Evolutionary conservation across 2,329 filamentous ascomycete genomes (phyloP).

Genomic region (Aspergillus sergii): DNA sequence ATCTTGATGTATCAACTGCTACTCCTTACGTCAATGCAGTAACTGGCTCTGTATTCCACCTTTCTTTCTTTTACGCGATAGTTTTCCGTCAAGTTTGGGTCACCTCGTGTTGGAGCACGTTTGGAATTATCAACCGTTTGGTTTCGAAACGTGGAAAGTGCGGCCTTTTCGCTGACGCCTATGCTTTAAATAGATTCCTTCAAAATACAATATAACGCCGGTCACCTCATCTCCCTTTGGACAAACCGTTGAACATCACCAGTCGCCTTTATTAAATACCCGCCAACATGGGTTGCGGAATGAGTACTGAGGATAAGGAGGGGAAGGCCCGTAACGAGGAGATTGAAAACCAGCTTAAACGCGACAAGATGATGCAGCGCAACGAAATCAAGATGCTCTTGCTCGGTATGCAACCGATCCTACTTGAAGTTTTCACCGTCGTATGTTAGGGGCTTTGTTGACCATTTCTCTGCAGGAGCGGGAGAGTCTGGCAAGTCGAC

Average conservation of each 20-base stretch:
- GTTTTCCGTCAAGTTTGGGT: conserved; percentile 1
- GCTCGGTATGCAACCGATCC: conserved; percentile 68
- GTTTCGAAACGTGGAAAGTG: conserved; percentile 12
- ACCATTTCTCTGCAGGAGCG: conserved; percentile 64
- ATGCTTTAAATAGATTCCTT: conserved; percentile 13
- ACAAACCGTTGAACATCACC: conserved; percentile 4
- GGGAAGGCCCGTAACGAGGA: conserved; percentile 99
- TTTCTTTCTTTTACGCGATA: conserved; percentile 1
- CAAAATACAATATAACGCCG: conserved; percentile 9
- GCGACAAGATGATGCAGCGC: conserved; percentile 97
- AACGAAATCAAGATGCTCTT: conserved; percentile 99
- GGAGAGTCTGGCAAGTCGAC: conserved; percentile 97
- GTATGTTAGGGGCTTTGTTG: conserved; percentile 18
- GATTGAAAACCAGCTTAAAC: conserved; percentile 99
- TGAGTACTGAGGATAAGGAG: conserved; percentile 99
- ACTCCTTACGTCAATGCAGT: conserved; percentile 24
- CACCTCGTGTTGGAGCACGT: conserved; percentile 18
- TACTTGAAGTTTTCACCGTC: neutral
- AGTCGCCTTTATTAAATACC: conserved; percentile 30
- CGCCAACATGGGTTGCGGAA: conserved; percentile 96
- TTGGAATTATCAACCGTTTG: conserved; percentile 10
- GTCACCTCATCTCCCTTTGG: conserved; percentile 11
- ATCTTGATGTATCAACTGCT: conserved; percentile 14
- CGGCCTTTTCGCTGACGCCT: conserved; percentile 15
- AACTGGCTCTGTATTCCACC: conserved; percentile 2